phyloP scores from a whole-genome alignment of 73 alveolate genomes.

The Loxodes magnus region DNA sequence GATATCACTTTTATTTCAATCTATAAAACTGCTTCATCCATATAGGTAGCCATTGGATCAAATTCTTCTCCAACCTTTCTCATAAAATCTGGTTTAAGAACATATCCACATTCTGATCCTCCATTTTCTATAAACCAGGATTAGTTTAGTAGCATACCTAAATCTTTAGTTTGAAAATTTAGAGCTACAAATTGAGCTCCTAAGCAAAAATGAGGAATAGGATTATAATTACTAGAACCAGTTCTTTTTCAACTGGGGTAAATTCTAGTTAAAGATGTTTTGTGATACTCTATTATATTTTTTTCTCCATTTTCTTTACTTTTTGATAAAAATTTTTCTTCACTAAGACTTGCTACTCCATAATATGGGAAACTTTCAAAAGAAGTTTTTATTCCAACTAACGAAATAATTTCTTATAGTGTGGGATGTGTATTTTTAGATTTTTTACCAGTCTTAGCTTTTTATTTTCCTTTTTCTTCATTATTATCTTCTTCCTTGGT shows the following conservation, averaged over 20 bases:
- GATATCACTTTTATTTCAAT: slow-evolving; percentile 24
- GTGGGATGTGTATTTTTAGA: neutral
- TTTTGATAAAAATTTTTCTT: slow-evolving; percentile 37
- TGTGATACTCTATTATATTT: slow-evolving; percentile 33
- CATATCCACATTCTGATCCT: slow-evolving; percentile 79
- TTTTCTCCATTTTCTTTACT: slow-evolving; percentile 24
- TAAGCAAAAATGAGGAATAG: slow-evolving; percentile 51
- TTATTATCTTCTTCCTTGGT: no score
- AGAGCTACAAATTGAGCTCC: slow-evolving; percentile 88
- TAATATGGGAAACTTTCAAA: neutral
- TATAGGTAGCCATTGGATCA: slow-evolving; percentile 3
- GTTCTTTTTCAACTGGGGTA: slow-evolving; percentile 79
- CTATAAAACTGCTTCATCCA: neutral
- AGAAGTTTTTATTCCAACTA: no score
- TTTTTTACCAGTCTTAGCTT: slow-evolving; percentile 15
- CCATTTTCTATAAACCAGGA: slow-evolving; percentile 63
- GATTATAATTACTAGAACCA: slow-evolving; percentile 77
- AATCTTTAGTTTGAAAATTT: slow-evolving; percentile 71
- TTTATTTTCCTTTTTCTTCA: slow-evolving; percentile 13
- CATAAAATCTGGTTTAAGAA: slow-evolving; percentile 60
- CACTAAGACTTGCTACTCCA: slow-evolving; percentile 64
- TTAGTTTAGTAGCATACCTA: slow-evolving; percentile 55
- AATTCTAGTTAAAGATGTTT: slow-evolving; percentile 56
- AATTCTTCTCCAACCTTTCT: slow-evolving; percentile 5
- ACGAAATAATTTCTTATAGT: neutral